These are phyloP conservation scores for Aspergillus jensenii DNA, from an alignment of 2,329 filamentous ascomycete genomes.

Conservation along the genomic window DNA sequence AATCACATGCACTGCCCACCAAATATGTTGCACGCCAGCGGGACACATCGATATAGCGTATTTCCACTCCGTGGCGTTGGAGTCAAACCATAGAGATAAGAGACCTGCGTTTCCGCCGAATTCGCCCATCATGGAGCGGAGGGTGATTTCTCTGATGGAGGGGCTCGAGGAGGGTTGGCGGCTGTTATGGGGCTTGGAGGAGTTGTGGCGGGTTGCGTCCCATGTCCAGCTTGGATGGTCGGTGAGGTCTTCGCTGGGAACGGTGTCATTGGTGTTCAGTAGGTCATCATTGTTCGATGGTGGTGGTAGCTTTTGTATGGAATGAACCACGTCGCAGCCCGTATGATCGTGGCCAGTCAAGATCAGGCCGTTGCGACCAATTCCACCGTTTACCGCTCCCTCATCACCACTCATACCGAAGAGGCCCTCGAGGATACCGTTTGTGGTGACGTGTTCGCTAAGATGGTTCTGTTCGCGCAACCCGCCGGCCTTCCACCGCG, in stretches of 20 bases:
- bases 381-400: constrained; percentile 59
- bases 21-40: constrained; percentile 83
- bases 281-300: neutral
- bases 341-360: constrained; percentile 94
- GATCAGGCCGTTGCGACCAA: constrained; percentile 72
- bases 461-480: constrained; percentile 91
- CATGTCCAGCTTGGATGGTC: constrained; percentile 28
- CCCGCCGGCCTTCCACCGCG: constrained; percentile 33
- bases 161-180: constrained; percentile 8
- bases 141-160: constrained; percentile 79
- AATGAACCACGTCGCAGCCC: constrained; percentile 89
- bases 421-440: constrained; percentile 77
- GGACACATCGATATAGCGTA: constrained; percentile 78
- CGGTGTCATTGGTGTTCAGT: neutral
- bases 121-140: constrained; percentile 97
- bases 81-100: constrained; percentile 86
- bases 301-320: constrained; percentile 57
- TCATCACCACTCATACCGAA: constrained; percentile 71
- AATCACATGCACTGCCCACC: constrained; percentile 85
- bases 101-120: constrained; percentile 91
- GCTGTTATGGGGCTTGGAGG: constrained; percentile 18
- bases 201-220: constrained; percentile 34
- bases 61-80: constrained; percentile 68
- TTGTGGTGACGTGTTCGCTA: constrained; percentile 65
- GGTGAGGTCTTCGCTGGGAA: neutral